Evolutionary conservation across 345 rosid species (phyloP).

Genomic region (Erodium maritimum): DNA sequence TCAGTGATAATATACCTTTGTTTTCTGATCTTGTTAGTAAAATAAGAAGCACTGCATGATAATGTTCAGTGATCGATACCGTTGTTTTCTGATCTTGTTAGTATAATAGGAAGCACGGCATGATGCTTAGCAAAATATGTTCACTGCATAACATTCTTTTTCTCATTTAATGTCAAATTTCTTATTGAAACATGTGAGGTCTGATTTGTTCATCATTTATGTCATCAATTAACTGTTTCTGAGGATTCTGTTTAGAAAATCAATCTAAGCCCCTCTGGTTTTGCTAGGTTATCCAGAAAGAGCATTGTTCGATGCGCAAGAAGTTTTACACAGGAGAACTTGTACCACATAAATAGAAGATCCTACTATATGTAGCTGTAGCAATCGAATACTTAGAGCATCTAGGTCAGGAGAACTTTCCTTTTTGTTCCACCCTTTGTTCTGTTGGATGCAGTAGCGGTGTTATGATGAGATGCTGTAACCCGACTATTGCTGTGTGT

Average conservation of each 20-base stretch:
- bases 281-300: not conserved
- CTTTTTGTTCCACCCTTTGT: not conserved
- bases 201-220: too few species aligned
- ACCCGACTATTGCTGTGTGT: not conserved
- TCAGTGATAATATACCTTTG: not conserved
- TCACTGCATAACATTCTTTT: not conserved
- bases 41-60: not conserved
- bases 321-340: not conserved
- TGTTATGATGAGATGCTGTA: not conserved
- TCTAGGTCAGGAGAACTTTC: not conserved
- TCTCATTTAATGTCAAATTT: not conserved
- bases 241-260: not conserved
- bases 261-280: not conserved
- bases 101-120: not conserved
- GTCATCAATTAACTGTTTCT: not conserved
- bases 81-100: not conserved
- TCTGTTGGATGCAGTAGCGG: not conserved
- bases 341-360: not conserved
- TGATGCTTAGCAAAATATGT: not conserved
- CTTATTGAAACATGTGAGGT: not conserved
- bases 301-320: not conserved
- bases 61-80: not conserved
- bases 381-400: not conserved
- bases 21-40: not conserved
- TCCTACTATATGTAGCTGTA: not conserved